Percentiles rank a stretch among this genome's conserved stretches.
phyloP scores from a whole-genome alignment of 495 filamentous ascomycete species.

The Tuber melanosporum region DNA sequence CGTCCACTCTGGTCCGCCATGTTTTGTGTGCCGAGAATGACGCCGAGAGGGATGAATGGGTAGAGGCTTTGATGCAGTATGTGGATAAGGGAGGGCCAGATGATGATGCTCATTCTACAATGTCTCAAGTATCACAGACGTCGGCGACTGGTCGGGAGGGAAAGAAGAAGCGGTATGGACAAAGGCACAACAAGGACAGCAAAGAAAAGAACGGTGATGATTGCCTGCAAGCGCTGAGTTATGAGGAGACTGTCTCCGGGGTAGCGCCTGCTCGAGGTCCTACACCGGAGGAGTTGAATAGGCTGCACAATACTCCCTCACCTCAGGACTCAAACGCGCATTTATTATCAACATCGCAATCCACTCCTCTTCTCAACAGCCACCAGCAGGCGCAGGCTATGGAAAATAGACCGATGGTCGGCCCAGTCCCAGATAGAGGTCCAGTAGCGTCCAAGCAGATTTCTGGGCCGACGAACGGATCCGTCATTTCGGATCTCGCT shows the following conservation, averaged over 20 bases:
- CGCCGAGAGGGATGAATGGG: constrained; percentile 86
- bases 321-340: constrained; percentile 42
- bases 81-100: constrained; percentile 67
- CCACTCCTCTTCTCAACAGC: constrained; percentile 31
- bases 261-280: constrained; percentile 57
- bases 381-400: neutral
- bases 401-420: neutral
- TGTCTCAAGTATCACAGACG: constrained; percentile 34
- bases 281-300: constrained; percentile 38
- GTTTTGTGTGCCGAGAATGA: constrained; percentile 95
- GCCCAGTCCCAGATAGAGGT: constrained; percentile 19
- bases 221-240: constrained; percentile 70
- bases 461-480: constrained; percentile 78
- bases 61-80: constrained; percentile 79
- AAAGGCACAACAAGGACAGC: constrained; percentile 44
- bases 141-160: constrained; percentile 27
- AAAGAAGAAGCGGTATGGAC: constrained; percentile 51
- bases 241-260: constrained; percentile 72
- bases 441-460: constrained; percentile 54
- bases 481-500: constrained; percentile 76
- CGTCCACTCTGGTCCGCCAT: constrained; percentile 81
- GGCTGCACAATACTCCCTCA: constrained; percentile 46
- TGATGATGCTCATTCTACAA: constrained; percentile 43
- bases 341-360: constrained; percentile 39
- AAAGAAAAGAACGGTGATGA: constrained; percentile 48